phyloP scores from a whole-genome alignment of 345 rosid genomes.

The Microcos paniculata region DNA sequence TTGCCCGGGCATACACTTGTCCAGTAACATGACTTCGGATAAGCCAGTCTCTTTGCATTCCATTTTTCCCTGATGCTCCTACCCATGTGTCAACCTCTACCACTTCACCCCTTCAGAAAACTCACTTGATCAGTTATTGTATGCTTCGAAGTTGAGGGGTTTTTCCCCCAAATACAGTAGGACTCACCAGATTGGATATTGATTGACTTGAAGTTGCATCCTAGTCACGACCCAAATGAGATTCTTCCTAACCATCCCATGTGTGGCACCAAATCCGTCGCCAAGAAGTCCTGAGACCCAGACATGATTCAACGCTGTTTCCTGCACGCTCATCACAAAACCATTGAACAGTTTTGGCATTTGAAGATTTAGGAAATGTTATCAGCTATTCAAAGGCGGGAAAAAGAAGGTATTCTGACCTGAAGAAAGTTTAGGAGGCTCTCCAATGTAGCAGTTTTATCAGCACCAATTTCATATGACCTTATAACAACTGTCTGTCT shows the following conservation, averaged over 20 bases:
- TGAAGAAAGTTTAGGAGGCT: slow-evolving; percentile 58
- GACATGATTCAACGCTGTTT: slow-evolving; percentile 67
- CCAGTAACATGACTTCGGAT: slow-evolving; percentile 63
- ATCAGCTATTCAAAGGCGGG: not conserved
- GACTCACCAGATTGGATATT: slow-evolving; percentile 56
- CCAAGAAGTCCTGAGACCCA: slow-evolving; percentile 71
- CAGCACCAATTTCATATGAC: slow-evolving; percentile 66
- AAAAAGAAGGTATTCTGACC: slow-evolving; percentile 19
- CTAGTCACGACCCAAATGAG: slow-evolving; percentile 74
- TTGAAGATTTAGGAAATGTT: not conserved
- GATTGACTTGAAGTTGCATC: slow-evolving; percentile 55
- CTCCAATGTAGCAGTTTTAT: slow-evolving; percentile 55
- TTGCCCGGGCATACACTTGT: slow-evolving; percentile 49
- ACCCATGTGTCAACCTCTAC: slow-evolving; percentile 71
- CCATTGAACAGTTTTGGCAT: not conserved
- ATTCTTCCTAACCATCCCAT: slow-evolving; percentile 58
- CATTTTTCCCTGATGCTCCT: slow-evolving; percentile 64
- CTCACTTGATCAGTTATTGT: not conserved
- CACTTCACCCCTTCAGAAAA: slow-evolving; percentile 55
- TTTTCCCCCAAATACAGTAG: not conserved
- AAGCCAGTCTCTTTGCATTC: slow-evolving; percentile 66
- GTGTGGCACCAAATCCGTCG: slow-evolving; percentile 68
- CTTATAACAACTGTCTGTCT: slow-evolving; percentile 57
- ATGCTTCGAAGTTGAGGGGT: not conserved
- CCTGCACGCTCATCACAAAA: slow-evolving; percentile 26